These are phyloP conservation scores for Exophiala sp. DNA, from an alignment of 2,329 filamentous ascomycete genomes.

Conservation along the genomic window DNA sequence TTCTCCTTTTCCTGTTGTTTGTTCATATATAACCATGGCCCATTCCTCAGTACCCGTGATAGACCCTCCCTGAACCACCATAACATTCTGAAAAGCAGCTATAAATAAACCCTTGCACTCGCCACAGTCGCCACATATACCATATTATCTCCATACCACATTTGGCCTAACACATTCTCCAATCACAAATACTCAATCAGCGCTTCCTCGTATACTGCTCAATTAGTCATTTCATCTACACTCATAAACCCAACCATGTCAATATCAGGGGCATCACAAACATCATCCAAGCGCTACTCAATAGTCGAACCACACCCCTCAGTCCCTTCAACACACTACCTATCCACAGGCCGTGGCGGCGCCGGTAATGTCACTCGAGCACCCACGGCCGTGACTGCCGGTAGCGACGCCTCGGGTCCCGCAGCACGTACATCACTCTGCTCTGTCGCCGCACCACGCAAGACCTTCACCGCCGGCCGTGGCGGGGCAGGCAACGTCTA, in stretches of 20 bases:
- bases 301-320: constrained; percentile 62
- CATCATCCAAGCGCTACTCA: constrained; percentile 45
- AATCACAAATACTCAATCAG: constrained; percentile 10
- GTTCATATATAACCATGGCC: constrained; percentile 5
- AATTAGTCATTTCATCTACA: constrained; percentile 7
- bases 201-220: neutral
- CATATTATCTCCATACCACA: neutral
- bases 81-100: neutral
- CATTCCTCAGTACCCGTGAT: neutral
- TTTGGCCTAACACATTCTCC: neutral
- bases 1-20: neutral
- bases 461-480: constrained; percentile 46
- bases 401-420: constrained; percentile 41
- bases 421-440: constrained; percentile 34
- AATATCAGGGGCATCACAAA: constrained; percentile 30
- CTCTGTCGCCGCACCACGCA: constrained; percentile 40
- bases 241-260: constrained; percentile 6
- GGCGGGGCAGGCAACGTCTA: constrained; percentile 57
- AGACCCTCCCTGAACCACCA: neutral
- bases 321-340: constrained; percentile 43
- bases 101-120: neutral
- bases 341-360: constrained; percentile 59
- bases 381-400: constrained; percentile 49
- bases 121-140: neutral
- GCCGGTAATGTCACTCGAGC: constrained; percentile 60